Base-by-base conservation (phyloP, 108 stramenopile genomes). In the Chaetoceros muelleri region DNA sequence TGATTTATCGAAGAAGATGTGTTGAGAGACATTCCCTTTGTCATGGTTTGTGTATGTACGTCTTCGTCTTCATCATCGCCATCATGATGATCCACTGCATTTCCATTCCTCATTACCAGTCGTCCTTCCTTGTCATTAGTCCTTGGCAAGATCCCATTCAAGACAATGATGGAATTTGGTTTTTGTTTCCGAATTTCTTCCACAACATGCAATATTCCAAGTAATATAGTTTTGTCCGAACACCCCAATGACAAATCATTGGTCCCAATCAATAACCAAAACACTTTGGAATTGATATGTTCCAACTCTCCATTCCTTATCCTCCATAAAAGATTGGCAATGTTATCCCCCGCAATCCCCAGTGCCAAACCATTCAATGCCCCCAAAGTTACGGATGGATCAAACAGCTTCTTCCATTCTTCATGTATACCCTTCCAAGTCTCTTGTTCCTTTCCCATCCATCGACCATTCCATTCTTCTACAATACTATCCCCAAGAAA, bases 401-500 rank as follows among this genome's bases (percentile, higher is more conserved):
- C 61, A 58, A 74, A 70, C 20, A 70, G 52, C 28, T 74, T 67
- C 53, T 64, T 40, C 5, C 5, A 40, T 3, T 24, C 21, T 19
- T 57, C 29, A 56, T 63, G 62, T 23, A 63, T 48, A 31, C 7
- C 30, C 25, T 23, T 29, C 17, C 47, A 52, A 1, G 28, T 28
- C 46, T 28, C 45, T 1, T 64, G 34, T 45, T 65, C 62, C 13
- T 64, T 65, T 20, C 70, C 73, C 66, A 74, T 64, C 56, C 57
- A 55, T 24, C 71, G 66, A 16, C 66, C 67, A 40, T 68, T 67
- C 64, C 67, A 52, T 53, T 57, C 55, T 60, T 64, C 78, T 1
- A 70, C 70, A 47, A 85, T 75, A 22, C 67, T 69, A 69, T 85
- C 83, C 10, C 83, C 83, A 52, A 78, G 52, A 66, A 84, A 80